Evolutionary conservation across 805 yeast genomes (phyloP), one percentile per base, ranked within the genome.

Genomic region (Cyberlindnera mississippiensis): DNA sequence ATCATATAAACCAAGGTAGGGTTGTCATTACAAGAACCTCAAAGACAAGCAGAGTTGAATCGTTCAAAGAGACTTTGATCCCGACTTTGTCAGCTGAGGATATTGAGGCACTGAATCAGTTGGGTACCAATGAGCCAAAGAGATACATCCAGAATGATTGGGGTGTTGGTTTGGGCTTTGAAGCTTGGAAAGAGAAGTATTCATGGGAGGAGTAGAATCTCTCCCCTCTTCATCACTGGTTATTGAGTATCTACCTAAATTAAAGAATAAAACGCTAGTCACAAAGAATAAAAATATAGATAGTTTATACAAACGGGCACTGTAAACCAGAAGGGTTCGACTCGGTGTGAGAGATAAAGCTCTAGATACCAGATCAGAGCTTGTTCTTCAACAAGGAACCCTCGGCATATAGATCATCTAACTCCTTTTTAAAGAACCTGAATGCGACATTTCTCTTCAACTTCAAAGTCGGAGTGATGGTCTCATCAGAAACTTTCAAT

Each of bases 1-100:
- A 83, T 62, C 80, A 81, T 54, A 72, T 82, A 18, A 66, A 73
- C 46, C 69, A 76, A 31, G 89, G 85, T 3, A 70, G 83, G 41
- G 68, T 71, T 9, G 79, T 74, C 2, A 62, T 85, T 35, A 88
- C 93, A 34, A 77, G 90, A 64, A 81, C 95, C 1, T 69, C 79
- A 13, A 85, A 83, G 38, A 67, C 75, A n/a, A 72, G 71, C 18
- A 76, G 95, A 59, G 74, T 86, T 38, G 57, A 60, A 20, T 51
- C 63, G 16, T 70, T 71, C 55, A 55, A 67, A 31, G 62, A 47
- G 7, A 16, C 16, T 2, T 50, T 61, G 38, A 63, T 66, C 28
- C 62, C 68, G 14, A 3, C 14, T 16, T 61, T 78, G 29, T 56
- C 68, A 24, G 51, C 55, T 15, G 72, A 67, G 36, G 80, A 76